Evolutionary conservation across 2,329 filamentous ascomycete species (phyloP), one percentile per base, ranked within the genome.

Genomic region (Cordyceps militaris): DNA sequence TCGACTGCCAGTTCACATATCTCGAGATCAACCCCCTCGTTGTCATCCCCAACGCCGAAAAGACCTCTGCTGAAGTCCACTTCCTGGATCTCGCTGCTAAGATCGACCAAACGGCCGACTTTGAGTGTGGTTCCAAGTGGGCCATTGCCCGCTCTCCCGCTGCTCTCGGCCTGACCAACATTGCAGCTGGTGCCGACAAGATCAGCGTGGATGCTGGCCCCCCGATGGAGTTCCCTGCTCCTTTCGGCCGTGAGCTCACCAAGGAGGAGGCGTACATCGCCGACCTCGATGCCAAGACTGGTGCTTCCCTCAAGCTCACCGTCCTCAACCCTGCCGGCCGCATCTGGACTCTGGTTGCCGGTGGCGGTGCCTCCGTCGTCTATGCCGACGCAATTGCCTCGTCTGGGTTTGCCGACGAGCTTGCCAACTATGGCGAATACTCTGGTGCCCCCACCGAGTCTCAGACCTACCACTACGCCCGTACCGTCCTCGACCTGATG

Each of bases 351-450:
- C 84, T 99, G 63, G 94, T 99, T 64, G 94, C 94, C 69, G 94
- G 94, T 88, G 94, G 94, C 85, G 94, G 94, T 90, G 94, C 94
- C 63, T 99, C 94, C 51, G 94, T 99, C 69, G 94, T 99, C 66
- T 99, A 99, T 76, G 94, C 94, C 63, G 94, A 99, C 73, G 94
- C 94, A 76, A 99, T 99, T 75, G 94, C 94, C 66, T 96, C 91
- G 61, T 86, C 91, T 70, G 94, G 94, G 64, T 97, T 96, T 74
- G 91, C 95, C 63, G 86, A 91, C 68, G 92, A 99, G 77, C 86
- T 99, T 56, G 94, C 94, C 79, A 99, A 99, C 86, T 99, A 99
- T 73, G 94, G 94, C 75, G 94, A 99, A 79, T 99, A 99, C 87
- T 97, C 94, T 63, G 94, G 94, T 79, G 94, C 94, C 63, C 94